Percentiles rank a stretch among this genome's conserved stretches.
Evolutionary conservation across 257 asterid species (phyloP).

Genomic region (Solanum pinnatisectum): DNA sequence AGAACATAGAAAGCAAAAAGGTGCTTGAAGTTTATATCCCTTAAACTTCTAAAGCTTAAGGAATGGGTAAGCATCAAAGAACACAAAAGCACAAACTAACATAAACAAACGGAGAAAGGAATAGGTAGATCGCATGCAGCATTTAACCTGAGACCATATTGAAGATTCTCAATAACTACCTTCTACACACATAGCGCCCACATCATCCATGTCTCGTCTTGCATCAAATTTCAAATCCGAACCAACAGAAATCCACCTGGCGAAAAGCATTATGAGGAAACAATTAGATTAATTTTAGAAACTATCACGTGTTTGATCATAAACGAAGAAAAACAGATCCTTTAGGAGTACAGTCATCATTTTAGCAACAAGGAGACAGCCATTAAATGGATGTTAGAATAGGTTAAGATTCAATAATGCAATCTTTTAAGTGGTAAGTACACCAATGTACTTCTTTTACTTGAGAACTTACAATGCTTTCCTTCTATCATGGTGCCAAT

Average conservation of each 20-base stretch:
- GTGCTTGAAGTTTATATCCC: neutral
- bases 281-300: neutral
- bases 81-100: neutral
- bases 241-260: slow-evolving; percentile 99
- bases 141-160: neutral
- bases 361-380: neutral
- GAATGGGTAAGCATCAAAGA: neutral
- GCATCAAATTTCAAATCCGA: slow-evolving; percentile 96
- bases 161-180: slow-evolving; percentile 32
- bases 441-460: neutral
- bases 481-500: slow-evolving; percentile 86
- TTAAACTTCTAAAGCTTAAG: neutral
- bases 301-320: neutral
- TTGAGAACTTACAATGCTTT: slow-evolving; percentile 67
- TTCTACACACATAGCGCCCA: slow-evolving; percentile 75
- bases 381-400: neutral
- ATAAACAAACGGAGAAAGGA: neutral
- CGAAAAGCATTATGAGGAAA: slow-evolving; percentile 1
- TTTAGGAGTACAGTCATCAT: neutral
- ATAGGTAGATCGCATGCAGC: neutral
- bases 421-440: neutral
- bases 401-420: neutral
- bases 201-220: slow-evolving; percentile 90
- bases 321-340: neutral
- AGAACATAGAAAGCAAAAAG: neutral